A percentile compares a stretch with the other conserved stretches of the same genome.
These are phyloP conservation scores for Polyporus arcularius DNA, from an alignment of 768 basidiomycete species.

Conservation along the genomic window DNA sequence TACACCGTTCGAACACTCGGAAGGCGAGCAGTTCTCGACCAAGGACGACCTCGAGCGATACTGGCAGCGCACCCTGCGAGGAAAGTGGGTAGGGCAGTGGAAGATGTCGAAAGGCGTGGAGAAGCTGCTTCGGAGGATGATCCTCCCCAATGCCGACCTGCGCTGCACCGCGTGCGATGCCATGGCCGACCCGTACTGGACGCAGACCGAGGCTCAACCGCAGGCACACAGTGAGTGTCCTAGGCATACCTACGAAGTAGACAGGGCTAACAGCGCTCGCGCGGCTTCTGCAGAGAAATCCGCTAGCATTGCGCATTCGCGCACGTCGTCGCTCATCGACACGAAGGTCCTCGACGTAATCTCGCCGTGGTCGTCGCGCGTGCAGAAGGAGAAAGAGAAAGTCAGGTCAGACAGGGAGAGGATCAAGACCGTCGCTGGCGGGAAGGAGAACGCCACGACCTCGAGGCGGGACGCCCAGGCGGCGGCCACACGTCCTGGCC, in stretches of 20 bases:
- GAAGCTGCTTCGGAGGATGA: slow-evolving; percentile 72
- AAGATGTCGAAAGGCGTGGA: slow-evolving; percentile 66
- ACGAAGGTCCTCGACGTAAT: slow-evolving; percentile 31
- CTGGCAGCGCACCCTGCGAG: slow-evolving; percentile 80
- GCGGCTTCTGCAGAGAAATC: slow-evolving; percentile 33
- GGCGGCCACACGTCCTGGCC: not conserved
- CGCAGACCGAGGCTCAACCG: slow-evolving; percentile 28
- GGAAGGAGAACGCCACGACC: slow-evolving; percentile 14
- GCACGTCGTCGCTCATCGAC: slow-evolving; percentile 15
- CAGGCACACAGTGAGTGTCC: slow-evolving; percentile 44
- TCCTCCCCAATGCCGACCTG: slow-evolving; percentile 78
- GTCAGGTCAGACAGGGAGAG: slow-evolving; percentile 4
- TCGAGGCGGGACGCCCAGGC: not conserved
- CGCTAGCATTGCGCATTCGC: slow-evolving; percentile 29
- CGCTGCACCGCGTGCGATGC: slow-evolving; percentile 70
- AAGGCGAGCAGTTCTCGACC: slow-evolving; percentile 75
- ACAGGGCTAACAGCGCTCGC: not conserved
- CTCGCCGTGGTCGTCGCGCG: slow-evolving; percentile 35
- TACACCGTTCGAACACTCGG: slow-evolving; percentile 87
- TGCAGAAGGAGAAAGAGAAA: slow-evolving; percentile 20
- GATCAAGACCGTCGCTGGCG: slow-evolving; percentile 8
- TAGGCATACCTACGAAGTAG: not conserved
- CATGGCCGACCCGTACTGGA: slow-evolving; percentile 71
- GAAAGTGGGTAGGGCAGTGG: slow-evolving; percentile 87
- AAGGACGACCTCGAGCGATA: slow-evolving; percentile 85